Conservation (phyloP, 1,284 basidiomycete genomes). For the Rhizopogon hawkerae region DNA sequence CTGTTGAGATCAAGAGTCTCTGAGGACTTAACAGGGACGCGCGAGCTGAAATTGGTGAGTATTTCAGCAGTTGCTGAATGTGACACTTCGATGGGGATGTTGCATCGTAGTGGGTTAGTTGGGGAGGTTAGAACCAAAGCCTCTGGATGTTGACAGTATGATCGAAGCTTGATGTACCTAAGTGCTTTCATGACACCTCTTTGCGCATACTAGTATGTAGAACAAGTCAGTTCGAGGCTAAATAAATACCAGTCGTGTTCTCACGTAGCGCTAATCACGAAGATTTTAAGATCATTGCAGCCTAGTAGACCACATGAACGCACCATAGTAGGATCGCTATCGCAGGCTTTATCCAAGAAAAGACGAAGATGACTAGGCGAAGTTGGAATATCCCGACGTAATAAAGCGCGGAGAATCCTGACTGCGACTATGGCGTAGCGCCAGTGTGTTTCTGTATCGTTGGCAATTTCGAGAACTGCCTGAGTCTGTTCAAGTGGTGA, state of each 20-base stretch:
- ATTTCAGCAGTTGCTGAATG: conserved; percentile 51
- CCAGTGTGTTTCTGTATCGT: conserved; percentile 70
- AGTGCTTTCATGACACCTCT: conserved; percentile 58
- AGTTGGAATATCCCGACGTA: conserved; percentile 67
- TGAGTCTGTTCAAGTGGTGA: conserved; percentile 26
- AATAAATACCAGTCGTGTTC: background rate
- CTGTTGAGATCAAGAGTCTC: background rate
- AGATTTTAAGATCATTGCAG: background rate
- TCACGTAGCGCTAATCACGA: conserved; percentile 9
- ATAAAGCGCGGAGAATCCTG: conserved; percentile 64
- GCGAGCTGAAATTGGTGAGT: conserved; percentile 40
- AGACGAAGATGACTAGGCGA: conserved; percentile 44
- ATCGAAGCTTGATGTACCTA: conserved; percentile 73
- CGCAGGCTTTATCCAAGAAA: conserved; percentile 48
- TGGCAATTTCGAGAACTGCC: conserved; percentile 44
- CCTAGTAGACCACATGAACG: conserved; percentile 11
- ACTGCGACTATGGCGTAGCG: conserved; percentile 72
- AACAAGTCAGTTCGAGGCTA: conserved; percentile 28
- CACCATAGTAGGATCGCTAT: conserved; percentile 61
- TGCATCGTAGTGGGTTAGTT: conserved; percentile 52
- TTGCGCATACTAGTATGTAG: conserved; percentile 50
- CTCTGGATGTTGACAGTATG: conserved; percentile 49
- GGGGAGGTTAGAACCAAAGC: conserved; percentile 49
- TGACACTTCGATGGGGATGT: conserved; percentile 43
- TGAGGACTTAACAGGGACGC: conserved; percentile 23